Evolutionary conservation across 2,329 filamentous ascomycete species (phyloP).

Genomic region (Ceratocystis smalleyi): DNA sequence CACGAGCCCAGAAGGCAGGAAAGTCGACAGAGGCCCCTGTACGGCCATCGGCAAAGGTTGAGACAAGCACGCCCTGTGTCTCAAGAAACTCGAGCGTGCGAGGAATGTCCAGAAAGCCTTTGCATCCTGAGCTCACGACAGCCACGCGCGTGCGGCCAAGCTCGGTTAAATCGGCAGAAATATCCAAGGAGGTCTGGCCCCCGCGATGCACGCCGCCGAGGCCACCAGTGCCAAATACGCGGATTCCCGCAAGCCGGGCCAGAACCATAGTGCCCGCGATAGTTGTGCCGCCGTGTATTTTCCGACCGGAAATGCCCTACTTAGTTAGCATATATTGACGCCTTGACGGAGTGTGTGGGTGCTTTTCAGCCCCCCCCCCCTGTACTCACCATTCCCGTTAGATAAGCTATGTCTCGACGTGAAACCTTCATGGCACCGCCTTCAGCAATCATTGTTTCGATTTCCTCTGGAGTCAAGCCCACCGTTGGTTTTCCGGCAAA

Average conservation of each 20-base stretch:
- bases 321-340: not conserved
- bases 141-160: slow-evolving; percentile 77
- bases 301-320: slow-evolving; percentile 48
- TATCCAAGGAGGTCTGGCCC: slow-evolving; percentile 72
- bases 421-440: slow-evolving; percentile 67
- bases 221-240: slow-evolving; percentile 85
- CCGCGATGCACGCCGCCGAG: slow-evolving; percentile 88
- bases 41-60: slow-evolving; percentile 76
- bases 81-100: slow-evolving; percentile 68
- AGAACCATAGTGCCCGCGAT: slow-evolving; percentile 87
- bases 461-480: slow-evolving; percentile 56
- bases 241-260: slow-evolving; percentile 72
- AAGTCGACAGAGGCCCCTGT: slow-evolving; percentile 55
- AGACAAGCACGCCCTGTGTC: slow-evolving; percentile 62
- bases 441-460: slow-evolving; percentile 54
- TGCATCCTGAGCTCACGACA: slow-evolving; percentile 80
- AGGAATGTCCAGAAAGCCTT: slow-evolving; percentile 87
- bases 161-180: slow-evolving; percentile 90
- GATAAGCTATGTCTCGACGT: slow-evolving; percentile 68
- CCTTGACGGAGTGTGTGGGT: not conserved
- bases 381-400: slow-evolving; percentile 54
- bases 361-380: not conserved
- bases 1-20: slow-evolving; percentile 81
- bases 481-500: slow-evolving; percentile 70
- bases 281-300: slow-evolving; percentile 77